Percentiles rank a stretch among this genome's conserved stretches.
These are phyloP conservation scores for Fomitopsis palustris DNA, from an alignment of 1,284 basidiomycete species.

Conservation along the genomic window DNA sequence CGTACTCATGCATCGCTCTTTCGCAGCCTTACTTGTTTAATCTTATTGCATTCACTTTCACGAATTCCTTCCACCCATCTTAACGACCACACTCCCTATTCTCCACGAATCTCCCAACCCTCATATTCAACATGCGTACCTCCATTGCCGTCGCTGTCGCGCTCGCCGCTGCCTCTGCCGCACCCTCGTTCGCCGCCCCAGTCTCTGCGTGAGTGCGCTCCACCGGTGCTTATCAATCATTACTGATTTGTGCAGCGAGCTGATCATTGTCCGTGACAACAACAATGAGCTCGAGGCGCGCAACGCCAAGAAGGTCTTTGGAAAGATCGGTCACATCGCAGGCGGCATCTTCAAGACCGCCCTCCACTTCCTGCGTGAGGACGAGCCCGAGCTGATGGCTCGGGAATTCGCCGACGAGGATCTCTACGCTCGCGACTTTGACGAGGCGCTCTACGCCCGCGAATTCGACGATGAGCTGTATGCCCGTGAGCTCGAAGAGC, in stretches of 20 bases:
- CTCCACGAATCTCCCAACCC: background rate
- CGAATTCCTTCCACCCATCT: slow-evolving; percentile 1
- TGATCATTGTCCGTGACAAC: background rate
- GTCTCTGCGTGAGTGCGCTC: background rate
- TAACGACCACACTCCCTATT: background rate
- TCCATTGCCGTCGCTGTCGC: background rate
- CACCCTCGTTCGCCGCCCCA: background rate
- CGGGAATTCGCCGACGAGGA: background rate
- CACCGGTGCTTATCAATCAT: background rate
- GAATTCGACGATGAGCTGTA: background rate
- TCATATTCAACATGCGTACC: slow-evolving; percentile 2
- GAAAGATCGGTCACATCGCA: background rate
- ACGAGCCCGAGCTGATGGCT: background rate
- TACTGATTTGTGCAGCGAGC: background rate
- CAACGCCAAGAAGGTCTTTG: background rate
- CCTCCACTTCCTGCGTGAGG: background rate
- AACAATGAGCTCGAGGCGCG: background rate
- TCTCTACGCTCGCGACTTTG: background rate
- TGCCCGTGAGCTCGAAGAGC: slow-evolving; percentile 1
- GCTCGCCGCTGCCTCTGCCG: slow-evolving; percentile 2
- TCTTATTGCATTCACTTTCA: slow-evolving; percentile 4
- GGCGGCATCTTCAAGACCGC: background rate
- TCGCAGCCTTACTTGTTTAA: slow-evolving; percentile 2
- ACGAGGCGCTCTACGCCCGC: background rate
- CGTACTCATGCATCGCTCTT: background rate